Conservation (phyloP, 768 basidiomycete genomes). For the Cystobasidiopsis lactophilus region DNA sequence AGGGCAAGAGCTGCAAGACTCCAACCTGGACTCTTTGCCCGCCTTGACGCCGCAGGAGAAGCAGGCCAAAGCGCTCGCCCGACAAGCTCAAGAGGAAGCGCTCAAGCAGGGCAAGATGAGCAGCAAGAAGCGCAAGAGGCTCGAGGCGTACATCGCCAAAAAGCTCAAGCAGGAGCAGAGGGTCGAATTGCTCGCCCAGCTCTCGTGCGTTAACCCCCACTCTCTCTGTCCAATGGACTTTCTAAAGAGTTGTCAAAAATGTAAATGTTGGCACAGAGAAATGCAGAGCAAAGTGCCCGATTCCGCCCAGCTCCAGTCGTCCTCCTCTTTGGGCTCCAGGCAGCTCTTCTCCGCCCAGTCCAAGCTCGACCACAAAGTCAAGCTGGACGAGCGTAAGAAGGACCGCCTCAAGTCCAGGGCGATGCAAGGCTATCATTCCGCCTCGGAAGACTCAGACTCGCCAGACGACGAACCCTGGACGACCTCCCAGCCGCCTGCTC, state of each 20-base stretch:
- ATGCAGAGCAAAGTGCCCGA: slow-evolving; percentile 43
- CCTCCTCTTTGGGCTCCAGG: slow-evolving; percentile 63
- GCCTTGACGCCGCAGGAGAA: neutral
- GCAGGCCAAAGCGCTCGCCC: neutral
- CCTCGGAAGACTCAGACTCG: slow-evolving; percentile 10
- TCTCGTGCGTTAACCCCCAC: slow-evolving; percentile 45
- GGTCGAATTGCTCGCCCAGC: slow-evolving; percentile 47
- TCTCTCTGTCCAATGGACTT: neutral
- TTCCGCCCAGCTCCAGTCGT: slow-evolving; percentile 47
- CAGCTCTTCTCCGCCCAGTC: slow-evolving; percentile 30
- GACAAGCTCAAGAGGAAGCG: neutral
- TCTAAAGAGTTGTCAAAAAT: neutral
- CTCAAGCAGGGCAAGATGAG: slow-evolving; percentile 33
- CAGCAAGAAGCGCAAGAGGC: slow-evolving; percentile 61
- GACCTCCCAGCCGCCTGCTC: slow-evolving; percentile 16
- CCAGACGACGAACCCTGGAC: slow-evolving; percentile 38
- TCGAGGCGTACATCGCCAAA: slow-evolving; percentile 88
- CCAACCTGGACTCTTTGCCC: neutral
- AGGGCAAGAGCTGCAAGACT: neutral
- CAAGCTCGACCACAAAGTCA: slow-evolving; percentile 12
- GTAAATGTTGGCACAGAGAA: slow-evolving; percentile 31
- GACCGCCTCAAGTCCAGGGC: slow-evolving; percentile 12
- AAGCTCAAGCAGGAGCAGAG: slow-evolving; percentile 82
- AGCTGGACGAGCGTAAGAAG: slow-evolving; percentile 10
- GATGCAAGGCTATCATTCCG: slow-evolving; percentile 15